Percentiles rank a stretch among this genome's conserved stretches.
Conservation (phyloP, 176 grass and related monocot genomes). For the Paspalum vaginatum region DNA sequence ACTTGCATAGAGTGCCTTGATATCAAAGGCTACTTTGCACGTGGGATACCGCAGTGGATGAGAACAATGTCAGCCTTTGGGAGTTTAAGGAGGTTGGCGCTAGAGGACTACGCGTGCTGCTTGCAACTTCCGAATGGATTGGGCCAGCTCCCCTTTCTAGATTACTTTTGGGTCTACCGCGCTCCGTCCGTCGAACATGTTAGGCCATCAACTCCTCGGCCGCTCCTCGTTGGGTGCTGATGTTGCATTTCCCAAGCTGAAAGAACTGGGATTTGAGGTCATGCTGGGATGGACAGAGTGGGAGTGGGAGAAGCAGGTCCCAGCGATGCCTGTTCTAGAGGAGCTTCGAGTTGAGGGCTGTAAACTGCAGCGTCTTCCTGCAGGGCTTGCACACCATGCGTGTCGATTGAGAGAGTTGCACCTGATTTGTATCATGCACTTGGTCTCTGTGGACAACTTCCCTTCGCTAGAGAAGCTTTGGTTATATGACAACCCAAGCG, state of each 20-base stretch:
- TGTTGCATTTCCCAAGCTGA: slow-evolving; percentile 30
- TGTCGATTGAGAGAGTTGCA: neutral
- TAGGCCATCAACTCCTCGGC: neutral
- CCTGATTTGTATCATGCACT: neutral
- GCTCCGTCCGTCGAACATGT: neutral
- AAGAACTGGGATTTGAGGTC: neutral
- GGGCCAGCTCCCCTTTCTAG: slow-evolving; percentile 24
- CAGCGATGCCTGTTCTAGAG: slow-evolving; percentile 1
- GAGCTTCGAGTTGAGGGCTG: neutral
- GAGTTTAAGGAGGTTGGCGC: neutral
- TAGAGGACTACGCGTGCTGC: slow-evolving; percentile 10
- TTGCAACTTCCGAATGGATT: slow-evolving; percentile 20
- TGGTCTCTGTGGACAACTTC: slow-evolving; percentile 31
- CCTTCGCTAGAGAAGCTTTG: neutral
- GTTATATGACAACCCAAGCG: neutral
- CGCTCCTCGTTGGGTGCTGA: neutral
- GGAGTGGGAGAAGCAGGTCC: slow-evolving; percentile 16
- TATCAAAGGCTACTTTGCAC: slow-evolving; percentile 32
- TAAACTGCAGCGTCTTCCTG: slow-evolving; percentile 17
- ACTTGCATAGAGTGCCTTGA: neutral
- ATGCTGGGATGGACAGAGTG: slow-evolving; percentile 26
- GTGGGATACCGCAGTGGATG: slow-evolving; percentile 32
- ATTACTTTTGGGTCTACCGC: neutral
- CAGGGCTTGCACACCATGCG: slow-evolving; percentile 8
- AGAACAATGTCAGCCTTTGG: neutral